These are phyloP conservation scores for Inga oerstediana DNA, from an alignment of 306 rosid genomes.

Conservation along the genomic window DNA sequence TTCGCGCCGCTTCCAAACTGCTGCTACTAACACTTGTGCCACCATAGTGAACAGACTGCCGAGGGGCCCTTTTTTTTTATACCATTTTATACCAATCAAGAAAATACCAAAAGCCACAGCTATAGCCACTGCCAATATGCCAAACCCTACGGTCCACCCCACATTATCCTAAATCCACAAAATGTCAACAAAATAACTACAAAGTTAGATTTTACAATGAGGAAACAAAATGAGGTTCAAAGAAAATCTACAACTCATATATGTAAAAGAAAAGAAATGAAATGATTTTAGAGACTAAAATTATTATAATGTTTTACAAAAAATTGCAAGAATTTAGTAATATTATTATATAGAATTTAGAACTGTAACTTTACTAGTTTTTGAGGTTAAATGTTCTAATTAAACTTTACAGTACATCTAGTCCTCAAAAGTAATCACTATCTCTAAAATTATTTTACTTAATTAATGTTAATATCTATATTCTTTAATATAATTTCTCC, in stretches of 20 bases:
- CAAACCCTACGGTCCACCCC: conserved; percentile 50
- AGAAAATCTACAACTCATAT: neutral
- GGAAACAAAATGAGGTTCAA: neutral
- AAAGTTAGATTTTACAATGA: neutral
- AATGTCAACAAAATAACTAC: neutral
- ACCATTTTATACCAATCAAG: conserved; percentile 37
- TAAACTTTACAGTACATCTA: no score
- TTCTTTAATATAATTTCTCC: neutral
- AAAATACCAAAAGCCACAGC: conserved; percentile 35
- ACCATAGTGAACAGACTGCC: conserved; percentile 50
- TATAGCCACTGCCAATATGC: conserved; percentile 39
- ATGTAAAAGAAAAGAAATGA: neutral
- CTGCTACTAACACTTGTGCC: conserved; percentile 49
- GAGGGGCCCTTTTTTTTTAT: conserved; percentile 13
- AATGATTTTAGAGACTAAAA: no score
- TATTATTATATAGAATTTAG: no score
- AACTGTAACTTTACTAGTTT: no score
- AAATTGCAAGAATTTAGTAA: neutral
- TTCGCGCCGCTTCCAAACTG: conserved; percentile 34
- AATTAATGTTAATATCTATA: no score
- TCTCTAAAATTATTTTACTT: no score
- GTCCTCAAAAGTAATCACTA: neutral
- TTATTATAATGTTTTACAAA: no score
- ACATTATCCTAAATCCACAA: conserved; percentile 45
- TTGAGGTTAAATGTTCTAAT: no score